Conservation (phyloP, 2,329 filamentous ascomycete genomes). For the Arthrobotrys pseudoclavata region DNA sequence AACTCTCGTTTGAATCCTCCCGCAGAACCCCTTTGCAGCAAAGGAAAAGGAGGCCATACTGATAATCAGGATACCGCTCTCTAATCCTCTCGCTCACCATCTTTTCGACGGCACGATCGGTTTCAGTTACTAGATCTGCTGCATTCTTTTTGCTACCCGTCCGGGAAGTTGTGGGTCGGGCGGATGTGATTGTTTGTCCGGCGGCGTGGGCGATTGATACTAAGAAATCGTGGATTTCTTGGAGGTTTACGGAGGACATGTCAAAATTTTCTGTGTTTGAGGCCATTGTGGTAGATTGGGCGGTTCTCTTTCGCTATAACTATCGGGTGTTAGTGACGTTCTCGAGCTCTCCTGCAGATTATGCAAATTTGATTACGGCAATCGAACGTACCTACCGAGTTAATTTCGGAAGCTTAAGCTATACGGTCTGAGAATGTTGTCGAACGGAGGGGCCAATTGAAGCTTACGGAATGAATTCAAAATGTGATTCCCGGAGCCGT, state of each 20-base stretch:
- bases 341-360: too few species aligned
- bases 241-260: slow-evolving; percentile 69
- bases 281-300: background rate
- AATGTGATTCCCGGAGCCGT: background rate
- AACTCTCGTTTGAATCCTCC: slow-evolving; percentile 8
- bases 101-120: slow-evolving; percentile 76
- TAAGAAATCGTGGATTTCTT: slow-evolving; percentile 75
- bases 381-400: background rate
- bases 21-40: too few species aligned
- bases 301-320: too few species aligned
- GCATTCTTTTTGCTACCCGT: slow-evolving; percentile 77
- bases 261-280: background rate
- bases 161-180: slow-evolving; percentile 73
- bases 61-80: slow-evolving; percentile 71
- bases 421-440: background rate
- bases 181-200: slow-evolving; percentile 75
- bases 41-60: slow-evolving; percentile 63
- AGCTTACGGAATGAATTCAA: background rate
- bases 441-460: too few species aligned
- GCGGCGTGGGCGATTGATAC: slow-evolving; percentile 74
- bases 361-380: too few species aligned
- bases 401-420: background rate
- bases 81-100: slow-evolving; percentile 73
- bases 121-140: slow-evolving; percentile 78
- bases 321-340: background rate